Percentiles rank a stretch among this genome's conserved stretches.
These are phyloP conservation scores for Scenedesmus sp. DNA, from an alignment of 163 green algal genomes.

Conservation along the genomic window DNA sequence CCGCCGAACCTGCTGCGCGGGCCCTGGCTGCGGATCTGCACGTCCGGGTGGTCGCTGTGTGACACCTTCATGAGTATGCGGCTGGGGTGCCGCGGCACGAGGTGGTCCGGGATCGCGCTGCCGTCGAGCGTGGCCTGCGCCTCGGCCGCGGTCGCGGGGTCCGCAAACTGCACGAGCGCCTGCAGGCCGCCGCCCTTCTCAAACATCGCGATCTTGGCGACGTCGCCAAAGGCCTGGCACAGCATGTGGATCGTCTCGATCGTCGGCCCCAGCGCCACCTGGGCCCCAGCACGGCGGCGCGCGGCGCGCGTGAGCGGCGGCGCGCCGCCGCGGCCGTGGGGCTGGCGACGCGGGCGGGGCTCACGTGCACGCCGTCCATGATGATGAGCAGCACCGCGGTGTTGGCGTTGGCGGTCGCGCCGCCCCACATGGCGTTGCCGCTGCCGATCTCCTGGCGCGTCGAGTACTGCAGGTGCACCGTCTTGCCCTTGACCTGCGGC, in stretches of 20 bases:
- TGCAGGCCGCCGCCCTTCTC: conserved; percentile 61
- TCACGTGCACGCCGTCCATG: conserved; percentile 66
- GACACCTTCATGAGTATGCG: conserved; percentile 68
- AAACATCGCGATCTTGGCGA: conserved; percentile 80
- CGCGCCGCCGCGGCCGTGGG: too few species aligned
- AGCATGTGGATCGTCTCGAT: conserved; percentile 66
- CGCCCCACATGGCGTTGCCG: background rate
- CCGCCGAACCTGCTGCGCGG: conserved; percentile 53
- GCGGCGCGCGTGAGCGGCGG: too few species aligned
- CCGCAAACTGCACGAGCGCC: conserved; percentile 71
- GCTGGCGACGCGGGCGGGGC: conserved; percentile 23
- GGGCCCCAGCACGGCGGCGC: background rate
- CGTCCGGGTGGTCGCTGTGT: conserved; percentile 70
- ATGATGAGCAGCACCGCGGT: conserved; percentile 69
- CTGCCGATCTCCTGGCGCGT: conserved; percentile 70
- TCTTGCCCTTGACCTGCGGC: conserved; percentile 65
- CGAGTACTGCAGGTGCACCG: conserved; percentile 77
- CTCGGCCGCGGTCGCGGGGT: conserved; percentile 46
- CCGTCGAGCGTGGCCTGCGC: conserved; percentile 66
- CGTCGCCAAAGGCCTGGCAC: conserved; percentile 73
- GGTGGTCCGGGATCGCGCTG: conserved; percentile 62
- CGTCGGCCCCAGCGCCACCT: conserved; percentile 47
- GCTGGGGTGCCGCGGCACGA: conserved; percentile 62
- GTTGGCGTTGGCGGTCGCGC: background rate
- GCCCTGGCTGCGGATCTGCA: conserved; percentile 73